Conservation (phyloP, 2,329 filamentous ascomycete species). For the Talaromyces sp. region DNA sequence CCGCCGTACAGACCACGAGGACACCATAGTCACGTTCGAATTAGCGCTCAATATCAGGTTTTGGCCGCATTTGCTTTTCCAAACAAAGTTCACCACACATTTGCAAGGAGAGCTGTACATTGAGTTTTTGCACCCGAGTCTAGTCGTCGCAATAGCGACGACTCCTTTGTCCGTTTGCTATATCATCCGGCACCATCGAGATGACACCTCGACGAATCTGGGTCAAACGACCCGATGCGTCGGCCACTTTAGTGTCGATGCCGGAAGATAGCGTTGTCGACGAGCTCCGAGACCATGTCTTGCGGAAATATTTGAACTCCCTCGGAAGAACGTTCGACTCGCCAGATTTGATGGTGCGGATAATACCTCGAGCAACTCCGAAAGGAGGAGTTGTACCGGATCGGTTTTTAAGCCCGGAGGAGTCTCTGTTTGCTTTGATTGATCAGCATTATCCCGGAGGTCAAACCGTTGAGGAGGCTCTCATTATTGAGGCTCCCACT, state of each 20-base stretch:
- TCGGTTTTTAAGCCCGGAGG: conserved; percentile 77
- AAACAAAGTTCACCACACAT: conserved; percentile 41
- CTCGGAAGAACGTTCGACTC: conserved; percentile 84
- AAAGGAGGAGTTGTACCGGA: conserved; percentile 52
- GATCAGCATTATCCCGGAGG: conserved; percentile 83
- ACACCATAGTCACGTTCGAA: neutral
- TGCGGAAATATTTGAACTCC: conserved; percentile 91
- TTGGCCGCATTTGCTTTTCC: neutral
- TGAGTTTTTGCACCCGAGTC: conserved; percentile 32
- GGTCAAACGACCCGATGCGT: conserved; percentile 84
- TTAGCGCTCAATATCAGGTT: neutral
- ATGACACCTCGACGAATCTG: conserved; percentile 71
- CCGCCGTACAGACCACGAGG: conserved; percentile 1
- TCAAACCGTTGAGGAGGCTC: conserved; percentile 81
- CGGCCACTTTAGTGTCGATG: conserved; percentile 81
- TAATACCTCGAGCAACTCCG: conserved; percentile 63
- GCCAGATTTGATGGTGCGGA: conserved; percentile 79
- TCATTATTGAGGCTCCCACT: conserved; percentile 81
- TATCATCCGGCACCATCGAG: conserved; percentile 23
- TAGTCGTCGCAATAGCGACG: conserved; percentile 25
- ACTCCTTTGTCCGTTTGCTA: conserved; percentile 18
- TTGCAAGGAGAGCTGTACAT: conserved; percentile 36
- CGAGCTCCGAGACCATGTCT: conserved; percentile 86
- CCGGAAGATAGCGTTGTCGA: conserved; percentile 88
- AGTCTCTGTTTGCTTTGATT: conserved; percentile 72